Evolutionary conservation across 1,284 basidiomycete species (phyloP).

Genomic region (Grifola frondosa): DNA sequence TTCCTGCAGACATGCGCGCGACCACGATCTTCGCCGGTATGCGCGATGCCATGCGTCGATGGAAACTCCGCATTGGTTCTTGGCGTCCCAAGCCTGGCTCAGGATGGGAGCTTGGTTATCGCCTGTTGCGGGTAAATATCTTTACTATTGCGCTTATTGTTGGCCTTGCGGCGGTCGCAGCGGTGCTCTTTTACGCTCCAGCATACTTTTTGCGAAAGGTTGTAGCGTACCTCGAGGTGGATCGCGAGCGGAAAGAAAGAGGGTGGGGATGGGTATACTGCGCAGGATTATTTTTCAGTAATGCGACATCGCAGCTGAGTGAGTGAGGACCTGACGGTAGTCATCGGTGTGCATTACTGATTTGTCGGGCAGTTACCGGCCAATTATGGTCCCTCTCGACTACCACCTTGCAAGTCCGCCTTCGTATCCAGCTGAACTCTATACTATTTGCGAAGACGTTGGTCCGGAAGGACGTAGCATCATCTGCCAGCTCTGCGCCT

Average conservation of each 20-base stretch:
- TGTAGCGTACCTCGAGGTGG: conserved; percentile 72
- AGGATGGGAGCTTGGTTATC: conserved; percentile 64
- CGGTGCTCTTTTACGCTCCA: conserved; percentile 75
- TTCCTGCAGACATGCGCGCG: conserved; percentile 71
- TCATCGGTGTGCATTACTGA: neutral
- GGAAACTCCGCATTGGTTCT: conserved; percentile 42
- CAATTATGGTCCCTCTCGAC: conserved; percentile 76
- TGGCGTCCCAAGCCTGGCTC: conserved; percentile 51
- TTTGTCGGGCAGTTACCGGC: conserved; percentile 31
- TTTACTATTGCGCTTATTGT: conserved; percentile 44
- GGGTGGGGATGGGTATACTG: conserved; percentile 78
- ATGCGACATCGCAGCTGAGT: conserved; percentile 61
- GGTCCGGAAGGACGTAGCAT: conserved; percentile 83
- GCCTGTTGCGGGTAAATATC: conserved; percentile 55
- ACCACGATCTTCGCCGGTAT: conserved; percentile 44
- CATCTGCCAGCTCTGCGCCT: conserved; percentile 43
- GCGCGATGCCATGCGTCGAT: conserved; percentile 38
- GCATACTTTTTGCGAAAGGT: conserved; percentile 74
- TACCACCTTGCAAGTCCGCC: conserved; percentile 68
- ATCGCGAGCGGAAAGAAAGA: conserved; percentile 49
- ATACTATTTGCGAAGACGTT: conserved; percentile 88
- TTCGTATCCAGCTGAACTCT: conserved; percentile 83
- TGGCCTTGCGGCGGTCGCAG: conserved; percentile 59
- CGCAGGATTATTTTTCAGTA: conserved; percentile 66
- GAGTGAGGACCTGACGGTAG: conserved; percentile 24